These are phyloP conservation scores for Neurospora sublineolata DNA, from an alignment of 495 filamentous ascomycete species.

Conservation along the genomic window DNA sequence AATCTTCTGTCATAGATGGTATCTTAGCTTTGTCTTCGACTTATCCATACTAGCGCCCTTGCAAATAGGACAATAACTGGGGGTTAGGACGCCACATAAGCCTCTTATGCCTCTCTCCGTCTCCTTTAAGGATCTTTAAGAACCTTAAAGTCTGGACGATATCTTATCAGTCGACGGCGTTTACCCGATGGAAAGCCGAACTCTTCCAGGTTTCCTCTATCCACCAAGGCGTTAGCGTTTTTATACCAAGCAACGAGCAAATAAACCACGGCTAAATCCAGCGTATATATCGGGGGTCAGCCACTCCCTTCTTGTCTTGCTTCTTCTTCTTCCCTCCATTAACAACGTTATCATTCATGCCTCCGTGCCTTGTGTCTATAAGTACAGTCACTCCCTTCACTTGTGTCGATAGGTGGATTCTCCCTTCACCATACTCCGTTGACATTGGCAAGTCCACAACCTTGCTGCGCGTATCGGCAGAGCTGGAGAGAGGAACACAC, in stretches of 20 bases:
- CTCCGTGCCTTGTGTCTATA: background rate
- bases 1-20: no score
- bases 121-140: background rate
- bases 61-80: background rate
- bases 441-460: background rate
- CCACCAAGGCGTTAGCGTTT: background rate
- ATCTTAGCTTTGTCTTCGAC: no score
- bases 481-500: background rate
- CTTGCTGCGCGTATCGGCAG: background rate
- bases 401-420: no score
- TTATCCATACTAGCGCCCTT: no score
- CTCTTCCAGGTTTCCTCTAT: background rate
- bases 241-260: background rate
- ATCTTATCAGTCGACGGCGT: background rate
- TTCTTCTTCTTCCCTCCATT: background rate
- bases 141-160: background rate
- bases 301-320: background rate
- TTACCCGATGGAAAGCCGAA: background rate
- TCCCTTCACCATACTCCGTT: background rate
- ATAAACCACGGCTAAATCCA: background rate
- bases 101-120: background rate
- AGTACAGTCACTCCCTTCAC: no score
- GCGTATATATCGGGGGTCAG: background rate
- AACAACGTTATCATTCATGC: no score
- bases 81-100: background rate